Conservation (phyloP, 179 eudicot species). For the Beta macrorhiza region DNA sequence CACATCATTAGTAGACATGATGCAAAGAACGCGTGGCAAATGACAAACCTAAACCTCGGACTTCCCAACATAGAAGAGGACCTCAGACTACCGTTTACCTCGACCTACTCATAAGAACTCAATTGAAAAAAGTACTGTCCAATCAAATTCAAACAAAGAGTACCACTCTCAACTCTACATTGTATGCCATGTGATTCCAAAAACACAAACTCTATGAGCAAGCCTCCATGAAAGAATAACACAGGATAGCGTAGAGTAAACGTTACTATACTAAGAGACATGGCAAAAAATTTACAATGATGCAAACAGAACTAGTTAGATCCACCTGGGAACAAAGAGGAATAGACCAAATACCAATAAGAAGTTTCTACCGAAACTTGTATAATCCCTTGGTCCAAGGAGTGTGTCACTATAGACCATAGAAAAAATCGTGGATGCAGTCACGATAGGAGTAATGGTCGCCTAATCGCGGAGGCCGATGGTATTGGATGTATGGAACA, state of each 20-base stretch:
- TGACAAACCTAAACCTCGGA: background rate
- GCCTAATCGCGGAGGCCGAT: too few relatives aligned
- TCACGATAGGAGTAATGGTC: too few relatives aligned
- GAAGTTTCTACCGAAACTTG: background rate
- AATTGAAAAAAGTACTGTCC: background rate
- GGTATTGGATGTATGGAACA: too few relatives aligned
- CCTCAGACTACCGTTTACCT: background rate
- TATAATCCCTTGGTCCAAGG: background rate
- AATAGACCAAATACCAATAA: background rate
- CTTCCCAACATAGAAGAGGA: too few relatives aligned
- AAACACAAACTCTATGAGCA: background rate
- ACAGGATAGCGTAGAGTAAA: background rate
- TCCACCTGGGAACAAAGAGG: background rate
- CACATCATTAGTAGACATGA: background rate
- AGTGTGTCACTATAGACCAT: background rate
- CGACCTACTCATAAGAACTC: background rate
- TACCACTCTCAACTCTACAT: background rate
- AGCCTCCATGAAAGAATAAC: background rate
- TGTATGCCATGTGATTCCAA: too few relatives aligned
- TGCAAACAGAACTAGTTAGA: background rate
- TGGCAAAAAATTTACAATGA: background rate
- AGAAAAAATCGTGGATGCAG: background rate
- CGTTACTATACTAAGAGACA: background rate
- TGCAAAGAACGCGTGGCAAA: background rate
- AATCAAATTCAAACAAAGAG: background rate